Evolutionary conservation across 75 land plant genomes (phyloP), one percentile per base, ranked within the genome.

Genomic region (Larix kaempferi): DNA sequence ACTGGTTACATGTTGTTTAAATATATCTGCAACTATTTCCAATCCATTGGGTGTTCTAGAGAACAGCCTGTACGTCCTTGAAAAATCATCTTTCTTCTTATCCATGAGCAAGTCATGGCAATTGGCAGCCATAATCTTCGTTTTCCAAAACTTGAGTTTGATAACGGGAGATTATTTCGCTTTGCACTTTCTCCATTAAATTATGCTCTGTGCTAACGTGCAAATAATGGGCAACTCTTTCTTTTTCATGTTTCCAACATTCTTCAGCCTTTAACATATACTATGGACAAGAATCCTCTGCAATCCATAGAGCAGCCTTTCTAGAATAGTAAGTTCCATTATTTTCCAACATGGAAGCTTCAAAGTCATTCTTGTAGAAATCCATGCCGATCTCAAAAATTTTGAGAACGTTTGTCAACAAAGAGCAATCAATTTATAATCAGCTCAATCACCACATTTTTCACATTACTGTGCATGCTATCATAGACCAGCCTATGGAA

Each of bases 261-360:
- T 92, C 90, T 78, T 90, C 97, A 73, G 90, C 98, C 80, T 94
- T 89, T 54, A 90, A 80, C 97, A 96, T 92, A 86, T 87, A n/a
- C n/a, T n/a, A n/a, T n/a, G n/a, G n/a, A n/a, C n/a, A n/a, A n/a
- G n/a, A n/a, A n/a, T n/a, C n/a, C n/a, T n/a, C n/a, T n/a, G n/a
- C n/a, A n/a, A n/a, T n/a, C n/a, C n/a, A n/a, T n/a, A n/a, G n/a
- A n/a, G n/a, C n/a, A n/a, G n/a, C n/a, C n/a, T n/a, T n/a, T n/a
- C n/a, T n/a, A n/a, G n/a, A n/a, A n/a, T n/a, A n/a, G n/a, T n/a
- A n/a, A n/a, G n/a, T n/a, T n/a, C n/a, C n/a, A n/a, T n/a, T n/a
- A n/a, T n/a, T n/a, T n/a, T n/a, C n/a, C n/a, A n/a, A n/a, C n/a
- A n/a, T n/a, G n/a, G n/a, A n/a, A n/a, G n/a, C n/a, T n/a, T n/a